Base-by-base conservation (phyloP, 371 early-diverging fungal genomes). In the Mortierella sp. region DNA sequence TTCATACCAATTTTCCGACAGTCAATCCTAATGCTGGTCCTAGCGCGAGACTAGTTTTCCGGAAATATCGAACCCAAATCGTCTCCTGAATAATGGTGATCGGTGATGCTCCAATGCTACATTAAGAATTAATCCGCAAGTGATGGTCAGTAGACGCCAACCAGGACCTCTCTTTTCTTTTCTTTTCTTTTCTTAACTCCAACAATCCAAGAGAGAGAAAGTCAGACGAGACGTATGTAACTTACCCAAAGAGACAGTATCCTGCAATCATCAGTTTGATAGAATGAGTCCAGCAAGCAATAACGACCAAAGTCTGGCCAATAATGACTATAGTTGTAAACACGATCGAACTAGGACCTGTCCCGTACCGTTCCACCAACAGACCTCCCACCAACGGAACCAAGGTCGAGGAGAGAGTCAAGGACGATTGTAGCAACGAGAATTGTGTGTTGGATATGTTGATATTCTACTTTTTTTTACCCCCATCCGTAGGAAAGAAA, bases 1-100 rank as follows among this genome's bases (percentile, higher is more conserved):
- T n/a, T n/a, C 74, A 19, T 81, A 81, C 82, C 72, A 82, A 53
- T 60, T 80, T 82, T n/a, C 83, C 83, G 26, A 62, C 72, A 21
- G 77, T 76, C 57, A 82, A 44, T 5, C 83, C 83, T 60, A 74
- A 43, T n/a, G 83, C 81, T 47, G 81, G 62, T 25, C 76, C 83
- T 5, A 82, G 63, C 3, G 74, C 83, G 3, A 82, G 64, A 2
- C 77, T 63, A 28, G 68, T 66, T 48, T 81, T 77, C 29, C 69
- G 66, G 65, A 82, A 82, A 50, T 81, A 81, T 60, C 81, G 76
- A 1, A 82, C 77, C 74, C 81, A 81, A 1, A 82, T 82, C 1
- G 83, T 82, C 60, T 82, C 83, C 66, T 82, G 83, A 25, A 82
- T 80, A 28, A 82, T 76, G 7, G 81, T 70, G 25, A 82, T 81